phyloP scores from a whole-genome alignment of 2,329 filamentous ascomycete species.

The Hypocrella siamensis region DNA sequence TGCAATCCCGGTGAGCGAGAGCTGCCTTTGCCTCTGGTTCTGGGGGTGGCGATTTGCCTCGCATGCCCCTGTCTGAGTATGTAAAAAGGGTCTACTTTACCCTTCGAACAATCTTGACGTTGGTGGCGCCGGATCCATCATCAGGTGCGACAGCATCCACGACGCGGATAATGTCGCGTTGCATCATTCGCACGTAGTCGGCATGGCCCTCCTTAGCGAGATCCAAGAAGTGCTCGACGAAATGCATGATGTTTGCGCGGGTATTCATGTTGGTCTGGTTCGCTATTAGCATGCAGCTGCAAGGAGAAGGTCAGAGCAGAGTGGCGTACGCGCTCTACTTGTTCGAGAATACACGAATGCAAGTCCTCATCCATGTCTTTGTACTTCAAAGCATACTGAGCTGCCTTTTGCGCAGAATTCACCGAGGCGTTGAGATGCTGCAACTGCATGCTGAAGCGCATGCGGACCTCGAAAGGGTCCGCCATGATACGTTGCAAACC shows the following conservation, averaged over 20 bases:
- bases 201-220: constrained; percentile 60
- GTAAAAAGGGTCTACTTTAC: too few species aligned
- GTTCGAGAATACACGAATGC: constrained; percentile 92
- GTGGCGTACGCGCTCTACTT: constrained; percentile 57
- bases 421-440: constrained; percentile 85
- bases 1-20: constrained; percentile 11
- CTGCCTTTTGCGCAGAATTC: constrained; percentile 78
- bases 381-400: constrained; percentile 88
- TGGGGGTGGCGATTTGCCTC: not conserved
- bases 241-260: constrained; percentile 97
- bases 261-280: constrained; percentile 83
- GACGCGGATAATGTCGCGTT: constrained; percentile 78
- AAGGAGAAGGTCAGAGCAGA: not conserved
- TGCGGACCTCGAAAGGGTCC: constrained; percentile 94
- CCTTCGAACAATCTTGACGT: constrained; percentile 80
- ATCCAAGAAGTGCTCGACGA: constrained; percentile 90
- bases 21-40: not conserved
- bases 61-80: too few species aligned
- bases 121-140: constrained; percentile 76
- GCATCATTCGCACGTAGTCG: constrained; percentile 86
- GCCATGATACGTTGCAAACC: constrained; percentile 24
- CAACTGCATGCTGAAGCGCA: constrained; percentile 85
- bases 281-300: not conserved
- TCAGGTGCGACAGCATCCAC: constrained; percentile 85
- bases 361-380: constrained; percentile 92